Conservation (phyloP, 2,329 filamentous ascomycete genomes). For the Emmonsia crescens region DNA sequence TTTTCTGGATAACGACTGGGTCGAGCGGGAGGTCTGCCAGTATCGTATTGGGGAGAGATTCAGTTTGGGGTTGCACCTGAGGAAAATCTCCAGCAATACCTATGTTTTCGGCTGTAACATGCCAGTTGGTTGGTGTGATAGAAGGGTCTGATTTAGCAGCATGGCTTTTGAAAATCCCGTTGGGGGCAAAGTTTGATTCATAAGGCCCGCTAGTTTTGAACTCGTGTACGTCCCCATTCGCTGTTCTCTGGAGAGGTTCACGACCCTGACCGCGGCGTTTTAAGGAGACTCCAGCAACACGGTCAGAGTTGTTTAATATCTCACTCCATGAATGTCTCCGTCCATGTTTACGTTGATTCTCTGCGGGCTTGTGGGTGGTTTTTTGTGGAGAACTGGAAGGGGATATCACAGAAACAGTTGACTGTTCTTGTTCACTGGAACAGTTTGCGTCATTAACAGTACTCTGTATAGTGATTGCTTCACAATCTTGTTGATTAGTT, state of each 20-base stretch:
- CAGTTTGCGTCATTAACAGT: neutral
- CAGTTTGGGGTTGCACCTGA: neutral
- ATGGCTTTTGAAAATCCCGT: neutral
- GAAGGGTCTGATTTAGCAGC: neutral
- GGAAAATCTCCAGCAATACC: neutral
- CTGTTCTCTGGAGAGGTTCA: neutral
- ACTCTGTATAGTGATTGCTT: no score
- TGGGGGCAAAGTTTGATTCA: neutral
- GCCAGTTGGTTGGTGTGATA: neutral
- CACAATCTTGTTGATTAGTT: neutral
- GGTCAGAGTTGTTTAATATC: neutral
- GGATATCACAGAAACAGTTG: neutral
- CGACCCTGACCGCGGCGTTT: neutral
- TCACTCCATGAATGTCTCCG: constrained; percentile 1
- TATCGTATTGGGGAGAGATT: neutral
- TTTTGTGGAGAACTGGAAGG: neutral
- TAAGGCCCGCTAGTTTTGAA: constrained; percentile 1
- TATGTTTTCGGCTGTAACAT: neutral
- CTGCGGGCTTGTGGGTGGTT: neutral
- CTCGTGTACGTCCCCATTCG: neutral
- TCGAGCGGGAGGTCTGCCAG: neutral
- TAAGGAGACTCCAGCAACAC: neutral
- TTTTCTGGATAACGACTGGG: neutral
- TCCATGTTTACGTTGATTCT: neutral
- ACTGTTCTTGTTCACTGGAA: neutral